Percentiles rank a stretch among this genome's conserved stretches.
Conservation (phyloP, 2,329 filamentous ascomycete genomes). For the Ophiostoma sp. region DNA sequence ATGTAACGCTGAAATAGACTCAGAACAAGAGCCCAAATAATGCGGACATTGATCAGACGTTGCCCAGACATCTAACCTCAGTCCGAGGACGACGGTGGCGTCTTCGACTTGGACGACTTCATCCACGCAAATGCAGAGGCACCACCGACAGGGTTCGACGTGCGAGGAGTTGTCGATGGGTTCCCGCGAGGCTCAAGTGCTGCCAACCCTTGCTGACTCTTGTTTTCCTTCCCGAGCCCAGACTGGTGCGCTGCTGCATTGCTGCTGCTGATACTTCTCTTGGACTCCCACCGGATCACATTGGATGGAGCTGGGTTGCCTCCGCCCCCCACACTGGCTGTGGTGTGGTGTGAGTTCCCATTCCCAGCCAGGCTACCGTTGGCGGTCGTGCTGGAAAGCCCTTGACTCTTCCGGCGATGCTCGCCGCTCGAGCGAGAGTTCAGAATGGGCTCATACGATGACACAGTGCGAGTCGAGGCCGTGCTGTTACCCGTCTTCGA, state of each 20-base stretch:
- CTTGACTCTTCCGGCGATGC: conserved; percentile 51
- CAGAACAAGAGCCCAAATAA: no score
- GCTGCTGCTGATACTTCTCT: conserved; percentile 42
- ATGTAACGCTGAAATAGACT: no score
- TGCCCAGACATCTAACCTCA: background rate
- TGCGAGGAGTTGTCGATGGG: conserved; percentile 41
- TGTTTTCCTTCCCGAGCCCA: conserved; percentile 34
- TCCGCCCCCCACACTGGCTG: conserved; percentile 23
- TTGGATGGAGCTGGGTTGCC: conserved; percentile 20
- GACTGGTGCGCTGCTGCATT: conserved; percentile 34
- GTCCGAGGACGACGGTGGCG: background rate
- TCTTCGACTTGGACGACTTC: conserved; percentile 42
- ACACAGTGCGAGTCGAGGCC: conserved; percentile 45
- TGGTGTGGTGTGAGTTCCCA: background rate
- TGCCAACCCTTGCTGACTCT: conserved; percentile 28
- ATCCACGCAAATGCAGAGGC: conserved; percentile 94
- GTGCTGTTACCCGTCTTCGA: conserved; percentile 56
- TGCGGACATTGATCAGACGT: no score
- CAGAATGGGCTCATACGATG: conserved; percentile 45
- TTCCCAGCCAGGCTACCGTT: conserved; percentile 17
- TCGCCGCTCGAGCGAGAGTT: conserved; percentile 44
- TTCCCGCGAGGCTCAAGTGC: conserved; percentile 33
- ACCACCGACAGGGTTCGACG: conserved; percentile 80
- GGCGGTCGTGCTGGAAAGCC: conserved; percentile 15
- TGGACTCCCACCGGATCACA: conserved; percentile 47